Conservation (phyloP, 352 stramenopile species). For the Globisporangium orthogonon region DNA sequence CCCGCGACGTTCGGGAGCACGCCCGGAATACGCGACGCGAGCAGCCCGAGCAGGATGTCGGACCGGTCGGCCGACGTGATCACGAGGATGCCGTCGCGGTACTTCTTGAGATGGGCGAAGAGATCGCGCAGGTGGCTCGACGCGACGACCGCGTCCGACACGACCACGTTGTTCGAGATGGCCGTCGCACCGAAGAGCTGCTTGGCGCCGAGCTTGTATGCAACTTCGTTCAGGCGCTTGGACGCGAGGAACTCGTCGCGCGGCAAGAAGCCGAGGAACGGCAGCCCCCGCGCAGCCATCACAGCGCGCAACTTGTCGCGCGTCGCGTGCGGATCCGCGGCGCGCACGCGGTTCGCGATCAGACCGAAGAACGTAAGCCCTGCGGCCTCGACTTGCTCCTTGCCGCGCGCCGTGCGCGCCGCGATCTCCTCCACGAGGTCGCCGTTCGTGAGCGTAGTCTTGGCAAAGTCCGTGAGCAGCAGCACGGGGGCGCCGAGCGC, state of each 20-base stretch:
- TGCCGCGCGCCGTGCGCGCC: slow-evolving; percentile 41
- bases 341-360: slow-evolving; percentile 65
- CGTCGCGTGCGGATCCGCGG: slow-evolving; percentile 28
- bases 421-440: slow-evolving; percentile 46
- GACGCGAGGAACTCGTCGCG: slow-evolving; percentile 66
- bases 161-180: slow-evolving; percentile 65
- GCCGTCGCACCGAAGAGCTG: slow-evolving; percentile 54
- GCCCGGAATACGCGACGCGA: slow-evolving; percentile 59
- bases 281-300: slow-evolving; percentile 32
- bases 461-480: slow-evolving; percentile 48
- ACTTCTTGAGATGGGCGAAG: slow-evolving; percentile 71
- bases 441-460: slow-evolving; percentile 17
- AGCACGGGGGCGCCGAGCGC: slow-evolving; percentile 58
- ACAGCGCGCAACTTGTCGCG: slow-evolving; percentile 24
- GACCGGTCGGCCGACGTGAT: slow-evolving; percentile 73
- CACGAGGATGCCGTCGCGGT: slow-evolving; percentile 68
- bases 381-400: slow-evolving; percentile 52
- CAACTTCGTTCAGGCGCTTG: slow-evolving; percentile 73
- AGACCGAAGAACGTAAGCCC: slow-evolving; percentile 64
- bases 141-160: slow-evolving; percentile 57
- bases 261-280: slow-evolving; percentile 63
- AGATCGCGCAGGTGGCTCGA: slow-evolving; percentile 70
- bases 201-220: slow-evolving; percentile 50
- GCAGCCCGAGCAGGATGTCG: slow-evolving; percentile 62
- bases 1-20: slow-evolving; percentile 61